Conservation (phyloP, 2,329 filamentous ascomycete genomes). For the Venturia pyrina region DNA sequence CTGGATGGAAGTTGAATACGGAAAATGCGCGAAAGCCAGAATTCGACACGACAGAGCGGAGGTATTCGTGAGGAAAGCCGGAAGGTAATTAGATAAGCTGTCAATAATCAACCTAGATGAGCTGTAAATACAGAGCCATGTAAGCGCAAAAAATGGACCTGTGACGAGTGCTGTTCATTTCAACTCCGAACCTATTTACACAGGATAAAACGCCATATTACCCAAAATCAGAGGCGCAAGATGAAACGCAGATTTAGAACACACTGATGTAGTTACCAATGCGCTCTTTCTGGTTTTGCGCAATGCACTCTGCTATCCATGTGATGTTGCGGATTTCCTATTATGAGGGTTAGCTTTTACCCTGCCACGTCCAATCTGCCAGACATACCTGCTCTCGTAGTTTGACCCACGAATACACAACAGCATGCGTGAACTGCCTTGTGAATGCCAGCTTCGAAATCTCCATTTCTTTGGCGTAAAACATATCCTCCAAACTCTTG, state of each 20-base stretch:
- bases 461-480: slow-evolving; percentile 99
- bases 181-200: neutral
- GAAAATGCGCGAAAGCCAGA: neutral
- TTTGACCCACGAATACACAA: slow-evolving; percentile 97
- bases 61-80: neutral
- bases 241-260: slow-evolving; percentile 47
- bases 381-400: slow-evolving; percentile 80
- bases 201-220: neutral
- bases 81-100: too few species aligned
- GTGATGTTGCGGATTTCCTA: slow-evolving; percentile 99
- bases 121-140: neutral
- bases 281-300: slow-evolving; percentile 97
- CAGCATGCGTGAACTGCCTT: slow-evolving; percentile 85
- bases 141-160: neutral
- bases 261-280: slow-evolving; percentile 99
- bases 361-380: neutral
- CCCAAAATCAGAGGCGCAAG: neutral
- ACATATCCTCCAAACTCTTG: slow-evolving; percentile 90
- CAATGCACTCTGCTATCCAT: slow-evolving; percentile 99
- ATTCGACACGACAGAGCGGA: neutral
- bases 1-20: slow-evolving; percentile 1
- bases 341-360: neutral
- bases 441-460: slow-evolving; percentile 93
- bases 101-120: neutral
- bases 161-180: neutral